Evolutionary conservation across 306 rosid species (phyloP), one percentile per base, ranked within the genome.

Genomic region (Vicia faba): DNA sequence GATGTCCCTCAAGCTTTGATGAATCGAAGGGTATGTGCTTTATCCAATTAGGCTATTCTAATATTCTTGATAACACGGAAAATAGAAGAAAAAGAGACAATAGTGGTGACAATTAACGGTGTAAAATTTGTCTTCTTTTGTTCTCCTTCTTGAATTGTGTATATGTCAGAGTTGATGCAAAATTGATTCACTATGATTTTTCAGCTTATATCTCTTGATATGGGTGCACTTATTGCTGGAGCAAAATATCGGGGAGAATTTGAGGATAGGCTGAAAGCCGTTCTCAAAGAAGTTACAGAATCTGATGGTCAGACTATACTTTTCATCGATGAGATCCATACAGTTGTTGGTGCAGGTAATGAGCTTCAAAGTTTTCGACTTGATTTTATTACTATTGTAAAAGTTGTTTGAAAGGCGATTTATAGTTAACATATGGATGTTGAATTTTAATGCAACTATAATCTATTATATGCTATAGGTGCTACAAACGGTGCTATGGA

Each of bases 401-500:
- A 25, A 2, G 28, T 25, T 25, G 28, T 25, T 25, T 25, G 28
- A 25, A 25, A 25, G 28, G 28, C 28, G 28, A 77, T 31, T 48
- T 59, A 56, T 51, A 63, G 54, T 67, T 44, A 46, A 14, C 16
- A 5, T 45, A 13, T 63, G 40, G 65, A 75, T 65, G 69, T 41
- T 28, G 33, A 29, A 48, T 62, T 53, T 73, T 58, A 10, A 49
- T 61, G 72, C 41, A 58, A 62, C 40, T 14, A 4, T 65, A 60
- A 60, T 64, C 58, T 61, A 60, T 68, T 38, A 61, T 55, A 49
- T 80, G 53, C 65, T 77, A 25, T 25, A 93, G 99, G 99, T 81
- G 99, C 99, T 69, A 90, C 96, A 8, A 90, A 83, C 71, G 99
- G 99, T 74, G 97, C 99, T 39, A 85, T 93, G 99, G 99, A 93